Conservation (phyloP, 768 basidiomycete species). For the Hortiboletus campestris region DNA sequence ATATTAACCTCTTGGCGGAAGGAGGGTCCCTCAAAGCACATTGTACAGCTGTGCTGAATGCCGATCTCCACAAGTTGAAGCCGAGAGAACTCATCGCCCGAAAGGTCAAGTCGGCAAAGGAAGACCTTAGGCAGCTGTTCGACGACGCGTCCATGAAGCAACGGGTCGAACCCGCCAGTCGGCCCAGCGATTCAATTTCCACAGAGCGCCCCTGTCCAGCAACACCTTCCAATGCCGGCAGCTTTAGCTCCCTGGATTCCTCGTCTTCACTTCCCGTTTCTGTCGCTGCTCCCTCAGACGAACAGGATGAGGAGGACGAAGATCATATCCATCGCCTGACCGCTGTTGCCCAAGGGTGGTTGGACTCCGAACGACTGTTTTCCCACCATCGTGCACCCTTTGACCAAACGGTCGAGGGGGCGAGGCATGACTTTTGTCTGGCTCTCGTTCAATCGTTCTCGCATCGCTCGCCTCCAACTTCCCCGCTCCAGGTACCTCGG, state of each 20-base stretch:
- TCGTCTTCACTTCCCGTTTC: neutral
- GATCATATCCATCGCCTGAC: neutral
- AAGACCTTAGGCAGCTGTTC: conserved; percentile 4
- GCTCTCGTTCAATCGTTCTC: conserved; percentile 4
- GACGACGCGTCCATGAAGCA: neutral
- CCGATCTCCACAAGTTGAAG: neutral
- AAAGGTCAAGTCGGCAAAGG: conserved; percentile 10
- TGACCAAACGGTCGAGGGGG: neutral
- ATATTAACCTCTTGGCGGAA: neutral
- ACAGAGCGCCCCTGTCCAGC: neutral
- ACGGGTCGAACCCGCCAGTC: neutral
- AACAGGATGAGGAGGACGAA: neutral
- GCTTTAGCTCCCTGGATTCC: neutral
- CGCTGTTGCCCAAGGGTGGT: conserved; percentile 2
- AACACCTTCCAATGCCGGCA: neutral
- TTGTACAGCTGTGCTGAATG: neutral
- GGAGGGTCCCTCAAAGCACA: conserved; percentile 1
- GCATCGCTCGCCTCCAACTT: neutral
- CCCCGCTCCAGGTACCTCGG: neutral
- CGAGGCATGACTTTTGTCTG: conserved; percentile 9
- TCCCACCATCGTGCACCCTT: neutral
- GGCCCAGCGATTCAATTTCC: neutral
- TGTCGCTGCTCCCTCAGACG: neutral
- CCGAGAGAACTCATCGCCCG: conserved; percentile 2
- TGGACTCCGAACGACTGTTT: conserved; percentile 4